A percentile compares a stretch with the other conserved stretches of the same genome.
Evolutionary conservation across 495 filamentous ascomycete genomes (phyloP).

Genomic region (Ramalina peruviana): DNA sequence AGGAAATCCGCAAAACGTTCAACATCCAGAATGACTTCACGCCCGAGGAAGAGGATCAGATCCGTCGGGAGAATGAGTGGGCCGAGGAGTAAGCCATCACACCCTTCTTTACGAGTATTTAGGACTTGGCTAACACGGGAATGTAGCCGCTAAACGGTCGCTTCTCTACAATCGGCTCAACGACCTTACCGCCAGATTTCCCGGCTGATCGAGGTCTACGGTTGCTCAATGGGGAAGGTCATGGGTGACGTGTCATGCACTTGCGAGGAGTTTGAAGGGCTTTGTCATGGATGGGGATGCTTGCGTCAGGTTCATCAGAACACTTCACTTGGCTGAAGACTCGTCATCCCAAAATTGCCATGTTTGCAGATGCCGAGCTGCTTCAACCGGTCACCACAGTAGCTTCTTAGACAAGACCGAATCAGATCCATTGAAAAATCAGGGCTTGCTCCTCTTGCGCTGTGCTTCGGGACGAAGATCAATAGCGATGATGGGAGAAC

Average conservation of each 20-base stretch:
- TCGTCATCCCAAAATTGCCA: neutral
- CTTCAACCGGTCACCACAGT: neutral
- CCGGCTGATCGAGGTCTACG: too few relatives aligned
- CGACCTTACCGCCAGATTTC: too few relatives aligned
- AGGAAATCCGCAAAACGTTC: constrained; percentile 66
- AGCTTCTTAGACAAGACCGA: too few relatives aligned
- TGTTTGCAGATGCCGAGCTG: neutral
- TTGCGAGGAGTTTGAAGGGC: neutral
- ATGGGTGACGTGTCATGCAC: neutral
- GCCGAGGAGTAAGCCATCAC: constrained; percentile 40
- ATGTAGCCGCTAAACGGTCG: constrained; percentile 24
- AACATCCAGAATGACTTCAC: constrained; percentile 67
- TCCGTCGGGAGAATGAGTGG: constrained; percentile 61
- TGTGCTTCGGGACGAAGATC: too few relatives aligned
- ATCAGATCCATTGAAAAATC: too few relatives aligned
- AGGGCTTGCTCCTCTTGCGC: too few relatives aligned
- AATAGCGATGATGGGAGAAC: too few relatives aligned
- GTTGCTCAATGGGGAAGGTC: neutral
- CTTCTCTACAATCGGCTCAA: too few relatives aligned
- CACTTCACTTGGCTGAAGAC: too few relatives aligned
- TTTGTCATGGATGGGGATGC: too few relatives aligned
- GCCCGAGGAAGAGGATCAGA: constrained; percentile 59
- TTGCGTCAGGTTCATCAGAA: too few relatives aligned
- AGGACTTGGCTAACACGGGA: constrained; percentile 10
- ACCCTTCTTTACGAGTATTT: neutral